Conservation (phyloP, 202 grass and related monocot genomes). For the Zoysia matrella region DNA sequence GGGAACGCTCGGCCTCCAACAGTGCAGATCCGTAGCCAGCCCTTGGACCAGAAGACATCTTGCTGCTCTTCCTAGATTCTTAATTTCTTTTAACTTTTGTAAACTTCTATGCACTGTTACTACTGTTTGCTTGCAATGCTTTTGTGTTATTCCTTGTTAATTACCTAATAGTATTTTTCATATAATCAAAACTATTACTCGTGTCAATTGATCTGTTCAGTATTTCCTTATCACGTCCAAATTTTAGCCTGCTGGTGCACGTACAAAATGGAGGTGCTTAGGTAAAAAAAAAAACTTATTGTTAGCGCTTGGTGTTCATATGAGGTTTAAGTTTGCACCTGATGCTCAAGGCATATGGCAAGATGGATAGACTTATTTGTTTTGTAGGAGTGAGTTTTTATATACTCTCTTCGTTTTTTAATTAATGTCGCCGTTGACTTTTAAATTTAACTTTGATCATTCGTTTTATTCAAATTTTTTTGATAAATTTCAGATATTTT, state of each 20-base stretch:
- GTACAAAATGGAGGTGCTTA: no score
- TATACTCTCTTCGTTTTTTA: no score
- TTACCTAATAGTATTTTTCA: constrained; percentile 14
- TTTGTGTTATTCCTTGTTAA: constrained; percentile 36
- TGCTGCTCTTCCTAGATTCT: constrained; percentile 71
- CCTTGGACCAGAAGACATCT: constrained; percentile 66
- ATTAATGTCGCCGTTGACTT: no score
- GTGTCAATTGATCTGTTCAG: not conserved
- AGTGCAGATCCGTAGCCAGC: constrained; percentile 73
- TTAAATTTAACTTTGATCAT: no score
- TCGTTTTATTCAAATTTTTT: no score
- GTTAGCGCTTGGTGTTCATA: no score
- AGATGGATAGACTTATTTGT: no score
- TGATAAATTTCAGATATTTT: no score
- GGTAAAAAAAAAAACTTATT: no score
- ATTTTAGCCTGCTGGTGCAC: not conserved
- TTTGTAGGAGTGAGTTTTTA: no score
- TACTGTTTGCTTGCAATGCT: constrained; percentile 30
- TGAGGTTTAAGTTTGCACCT: no score
- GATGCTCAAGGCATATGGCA: no score
- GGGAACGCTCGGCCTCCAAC: constrained; percentile 56
- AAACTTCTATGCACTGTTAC: constrained; percentile 25
- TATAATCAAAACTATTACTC: constrained; percentile 5
- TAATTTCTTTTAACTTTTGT: constrained; percentile 28
- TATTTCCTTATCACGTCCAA: not conserved